These are phyloP conservation scores for Trypanosoma mega DNA, from an alignment of 208 protist species.

Conservation along the genomic window DNA sequence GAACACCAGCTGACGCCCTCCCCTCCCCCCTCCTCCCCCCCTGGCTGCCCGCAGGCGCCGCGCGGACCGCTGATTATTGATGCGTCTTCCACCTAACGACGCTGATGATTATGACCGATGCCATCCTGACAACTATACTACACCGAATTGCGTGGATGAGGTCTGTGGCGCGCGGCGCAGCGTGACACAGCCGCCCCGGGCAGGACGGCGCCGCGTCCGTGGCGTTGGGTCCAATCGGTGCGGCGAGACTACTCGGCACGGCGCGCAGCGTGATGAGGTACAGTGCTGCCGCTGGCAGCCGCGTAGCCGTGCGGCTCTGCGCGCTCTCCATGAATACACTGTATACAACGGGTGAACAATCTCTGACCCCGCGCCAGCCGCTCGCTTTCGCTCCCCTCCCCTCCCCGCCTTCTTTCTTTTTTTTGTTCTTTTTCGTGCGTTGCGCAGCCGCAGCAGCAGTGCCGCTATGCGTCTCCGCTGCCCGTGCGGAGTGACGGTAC, in stretches of 20 bases:
- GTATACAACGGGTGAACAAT: too few species aligned
- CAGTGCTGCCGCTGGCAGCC: too few species aligned
- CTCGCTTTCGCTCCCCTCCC: too few species aligned
- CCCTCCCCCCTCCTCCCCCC: not conserved
- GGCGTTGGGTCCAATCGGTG: conserved; percentile 7
- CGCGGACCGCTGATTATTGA: conserved; percentile 9
- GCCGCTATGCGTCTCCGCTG: conserved; percentile 33
- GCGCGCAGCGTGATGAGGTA: too few species aligned
- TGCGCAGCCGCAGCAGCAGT: conserved; percentile 15
- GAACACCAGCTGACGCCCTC: not conserved
- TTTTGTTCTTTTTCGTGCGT: too few species aligned
- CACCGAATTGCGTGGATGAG: conserved; percentile 15
- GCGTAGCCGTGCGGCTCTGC: too few species aligned
- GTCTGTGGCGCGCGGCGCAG: too few species aligned
- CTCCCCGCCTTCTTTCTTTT: too few species aligned
- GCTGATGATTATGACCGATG: conserved; percentile 23
- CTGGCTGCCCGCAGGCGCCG: not conserved
- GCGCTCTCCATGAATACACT: too few species aligned
- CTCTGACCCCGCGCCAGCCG: too few species aligned
- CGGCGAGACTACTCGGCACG: too few species aligned
- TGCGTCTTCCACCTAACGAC: conserved; percentile 27
- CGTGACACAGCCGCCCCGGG: conserved; percentile 11
- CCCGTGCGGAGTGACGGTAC: conserved; percentile 26
- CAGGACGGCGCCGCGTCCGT: conserved; percentile 5
- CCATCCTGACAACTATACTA: conserved; percentile 17